Evolutionary conservation across 768 basidiomycete genomes (phyloP), one percentile per base, ranked within the genome.

Genomic region (Phylloporus arenicola): DNA sequence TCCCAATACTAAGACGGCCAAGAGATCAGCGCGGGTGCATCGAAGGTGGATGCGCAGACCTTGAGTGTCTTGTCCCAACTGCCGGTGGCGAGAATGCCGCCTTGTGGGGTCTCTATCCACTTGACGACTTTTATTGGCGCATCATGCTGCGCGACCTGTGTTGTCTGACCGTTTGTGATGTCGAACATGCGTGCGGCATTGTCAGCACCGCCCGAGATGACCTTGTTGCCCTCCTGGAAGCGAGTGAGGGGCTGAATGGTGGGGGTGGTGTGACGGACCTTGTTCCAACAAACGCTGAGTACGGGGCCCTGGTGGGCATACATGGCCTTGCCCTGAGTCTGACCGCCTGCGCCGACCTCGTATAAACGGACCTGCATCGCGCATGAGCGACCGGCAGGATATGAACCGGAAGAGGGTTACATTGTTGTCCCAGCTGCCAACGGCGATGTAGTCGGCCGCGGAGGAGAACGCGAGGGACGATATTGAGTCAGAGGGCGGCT

Each of bases 41-140:
- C 24, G 42, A 35, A 8, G 30, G 22, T n/a, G 45, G 7, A 17
- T 17, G 42, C 1, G 56, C 53, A 3, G 57, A 93, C 94, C 77
- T 93, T 95, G 64, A 98, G 70, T 2, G 91, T 95, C 71, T 95
- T 95, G 68, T 99, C 95, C 96, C 96, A 99, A 47, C 92, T 92
- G 10, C 93, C 96, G 1, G 95, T 97, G 12, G 85, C 90, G 17
- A 94, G 74, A 54, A 94, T 82, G 13, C 88, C 81, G 31, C 79
- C 79, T 54, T 79, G 80, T 19, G 82, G 83, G 6, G 84, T 79
- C 54, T 93, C 87, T 46, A 92, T 75, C 82, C 86, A 93, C 47
- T 82, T 78, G 34, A 92, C 84, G 51, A 80, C 83, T 67, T 84
- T 89, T 60, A 95, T 82, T 11, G 89, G 89, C 41, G 84, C 89